Evolutionary conservation across 768 basidiomycete genomes (phyloP), one percentile per base, ranked within the genome.

Genomic region (Tulasnella sp.): DNA sequence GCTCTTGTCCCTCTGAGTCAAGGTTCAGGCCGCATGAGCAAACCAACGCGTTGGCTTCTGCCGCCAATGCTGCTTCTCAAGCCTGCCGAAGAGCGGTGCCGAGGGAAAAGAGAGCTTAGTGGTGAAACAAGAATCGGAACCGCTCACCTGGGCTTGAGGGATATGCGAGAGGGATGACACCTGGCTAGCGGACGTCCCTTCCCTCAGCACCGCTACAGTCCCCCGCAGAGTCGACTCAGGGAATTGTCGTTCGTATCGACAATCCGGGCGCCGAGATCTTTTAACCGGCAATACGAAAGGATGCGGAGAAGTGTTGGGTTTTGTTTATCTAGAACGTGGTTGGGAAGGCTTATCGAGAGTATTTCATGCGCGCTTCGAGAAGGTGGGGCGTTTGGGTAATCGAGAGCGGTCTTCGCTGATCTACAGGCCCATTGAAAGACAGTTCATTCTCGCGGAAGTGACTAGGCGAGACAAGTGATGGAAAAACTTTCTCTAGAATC

Each of bases 141-240:
- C 44, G 1, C 6, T 52, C 7, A 79, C 73, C 48, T 56, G 42
- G 31, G 40, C 44, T 21, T 62, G 44, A n/a, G 58, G 71, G 48
- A 76, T 78, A 62, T 81, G 58, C 16, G 42, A 75, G 62, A 79
- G 80, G 34, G 38, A 48, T 36, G 56, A 44, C 21, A 74, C 79
- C 24, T 56, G 31, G 58, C 18, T 39, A 44, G 24, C 46, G 40
- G 71, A 80, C n/a, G 48, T 36, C 24, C 80, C 80, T 6, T 27
- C 74, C 76, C 27, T 8, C 52, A n/a, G 34, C 10, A 9, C 36
- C 76, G 36, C 34, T 48, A 44, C 80, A 80, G 38, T 80, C 79
- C 40, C 76, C 14, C 38, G 79, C 73, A 7, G 31, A 74, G 19
- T 68, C 27, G 31, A 80, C 76, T 79, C 76, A 68, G 14, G 80